Evolutionary conservation across 2,329 filamentous ascomycete genomes (phyloP).

Genomic region (Periconia macrospinosa): DNA sequence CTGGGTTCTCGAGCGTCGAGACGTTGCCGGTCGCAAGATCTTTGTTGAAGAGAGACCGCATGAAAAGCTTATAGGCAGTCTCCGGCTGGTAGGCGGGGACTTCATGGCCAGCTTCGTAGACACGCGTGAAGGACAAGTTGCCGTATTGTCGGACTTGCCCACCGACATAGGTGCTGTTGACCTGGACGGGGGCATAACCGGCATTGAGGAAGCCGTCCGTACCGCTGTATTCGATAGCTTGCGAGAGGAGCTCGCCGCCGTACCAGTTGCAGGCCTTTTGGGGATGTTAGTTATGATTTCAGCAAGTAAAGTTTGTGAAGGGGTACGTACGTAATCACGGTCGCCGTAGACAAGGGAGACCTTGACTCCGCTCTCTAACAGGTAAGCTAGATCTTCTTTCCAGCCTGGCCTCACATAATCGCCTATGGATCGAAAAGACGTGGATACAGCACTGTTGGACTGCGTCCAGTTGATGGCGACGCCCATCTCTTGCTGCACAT

Average conservation of each 20-base stretch:
- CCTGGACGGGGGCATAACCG: constrained; percentile 72
- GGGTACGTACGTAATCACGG: constrained; percentile 33
- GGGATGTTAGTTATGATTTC: not conserved
- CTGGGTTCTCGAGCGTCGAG: constrained; percentile 45
- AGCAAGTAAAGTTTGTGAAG: not conserved
- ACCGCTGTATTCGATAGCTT: constrained; percentile 57
- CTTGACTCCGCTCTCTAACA: constrained; percentile 53
- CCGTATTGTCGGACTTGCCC: constrained; percentile 76
- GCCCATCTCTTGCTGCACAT: constrained; percentile 61
- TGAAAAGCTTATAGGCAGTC: constrained; percentile 57
- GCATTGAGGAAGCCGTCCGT: constrained; percentile 61
- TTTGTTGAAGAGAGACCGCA: constrained; percentile 53
- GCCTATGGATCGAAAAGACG: constrained; percentile 52
- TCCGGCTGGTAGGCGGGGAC: constrained; percentile 52
- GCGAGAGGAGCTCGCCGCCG: constrained; percentile 74
- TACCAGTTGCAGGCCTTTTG: constrained; percentile 60
- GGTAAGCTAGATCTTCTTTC: constrained; percentile 53
- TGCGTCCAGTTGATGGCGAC: constrained; percentile 62
- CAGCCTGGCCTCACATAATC: constrained; percentile 53
- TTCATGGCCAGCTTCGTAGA: constrained; percentile 58
- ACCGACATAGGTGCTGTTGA: constrained; percentile 68
- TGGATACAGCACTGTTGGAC: constrained; percentile 44
- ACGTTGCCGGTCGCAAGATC: constrained; percentile 59
- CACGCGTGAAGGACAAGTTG: constrained; percentile 59
- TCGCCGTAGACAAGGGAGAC: constrained; percentile 37